Percentiles rank a stretch among this genome's conserved stretches.
Conservation (phyloP, 176 grass and related monocot genomes). For the Luzula sylvatica region DNA sequence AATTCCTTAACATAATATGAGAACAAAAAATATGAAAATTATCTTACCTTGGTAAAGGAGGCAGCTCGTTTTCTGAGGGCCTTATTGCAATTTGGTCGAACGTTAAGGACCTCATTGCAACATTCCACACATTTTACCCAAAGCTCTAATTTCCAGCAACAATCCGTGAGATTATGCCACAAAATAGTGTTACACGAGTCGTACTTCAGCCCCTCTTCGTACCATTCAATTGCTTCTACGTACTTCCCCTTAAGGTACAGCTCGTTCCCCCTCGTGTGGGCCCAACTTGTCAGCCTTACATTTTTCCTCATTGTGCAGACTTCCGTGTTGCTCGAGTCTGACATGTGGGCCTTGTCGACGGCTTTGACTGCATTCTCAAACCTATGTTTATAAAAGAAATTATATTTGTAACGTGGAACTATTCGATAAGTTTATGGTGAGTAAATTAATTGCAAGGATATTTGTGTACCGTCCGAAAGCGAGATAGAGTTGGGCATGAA, state of each 20-base stretch:
- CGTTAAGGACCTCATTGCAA: conserved; percentile 48
- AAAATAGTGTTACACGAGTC: conserved; percentile 42
- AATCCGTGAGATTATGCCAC: conserved; percentile 58
- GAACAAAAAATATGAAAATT: background rate
- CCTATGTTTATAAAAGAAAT: conserved; percentile 29
- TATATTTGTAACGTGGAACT: background rate
- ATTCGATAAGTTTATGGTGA: background rate
- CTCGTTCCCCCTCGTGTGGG: conserved; percentile 42
- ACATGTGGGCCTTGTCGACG: conserved; percentile 43
- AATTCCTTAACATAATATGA: background rate
- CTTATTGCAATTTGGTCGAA: conserved; percentile 49
- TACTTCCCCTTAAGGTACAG: conserved; percentile 42
- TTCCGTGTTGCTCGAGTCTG: conserved; percentile 36
- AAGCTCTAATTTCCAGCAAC: conserved; percentile 37
- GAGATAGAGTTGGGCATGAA: conserved; percentile 70
- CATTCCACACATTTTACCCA: conserved; percentile 51
- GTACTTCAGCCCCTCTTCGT: conserved; percentile 53
- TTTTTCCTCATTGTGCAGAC: conserved; percentile 29
- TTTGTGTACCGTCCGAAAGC: conserved; percentile 59
- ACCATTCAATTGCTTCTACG: conserved; percentile 34
- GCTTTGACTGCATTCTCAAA: conserved; percentile 44
- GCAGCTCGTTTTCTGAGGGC: conserved; percentile 52
- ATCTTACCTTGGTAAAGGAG: conserved; percentile 44
- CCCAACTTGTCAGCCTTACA: conserved; percentile 27
- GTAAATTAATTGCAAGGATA: background rate